A percentile compares a stretch with the other conserved stretches of the same genome.
phyloP scores from a whole-genome alignment of 1,284 basidiomycete genomes.

The Rugosomyces carneus region DNA sequence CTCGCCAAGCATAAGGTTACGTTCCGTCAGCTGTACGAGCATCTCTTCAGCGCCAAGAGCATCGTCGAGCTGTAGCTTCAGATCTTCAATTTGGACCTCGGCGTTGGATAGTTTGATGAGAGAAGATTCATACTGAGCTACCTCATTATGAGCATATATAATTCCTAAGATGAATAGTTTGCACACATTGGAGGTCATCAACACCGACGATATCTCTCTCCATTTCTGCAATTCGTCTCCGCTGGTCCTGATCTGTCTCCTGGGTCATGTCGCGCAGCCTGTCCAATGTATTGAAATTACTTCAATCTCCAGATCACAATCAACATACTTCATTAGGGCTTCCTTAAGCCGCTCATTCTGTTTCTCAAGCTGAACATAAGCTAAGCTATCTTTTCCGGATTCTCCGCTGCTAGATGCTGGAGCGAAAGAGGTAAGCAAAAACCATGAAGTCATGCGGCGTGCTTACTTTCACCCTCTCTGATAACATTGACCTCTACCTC shows the following conservation, averaged over 20 bases:
- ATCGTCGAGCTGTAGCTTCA: constrained; percentile 93
- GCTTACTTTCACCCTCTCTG: constrained; percentile 43
- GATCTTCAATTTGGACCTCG: constrained; percentile 87
- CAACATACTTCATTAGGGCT: constrained; percentile 73
- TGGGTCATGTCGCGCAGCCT: constrained; percentile 85
- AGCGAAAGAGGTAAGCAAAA: not conserved
- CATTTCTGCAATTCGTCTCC: constrained; percentile 77
- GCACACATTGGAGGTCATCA: constrained; percentile 66
- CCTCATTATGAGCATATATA: constrained; percentile 4
- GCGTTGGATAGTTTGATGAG: constrained; percentile 79
- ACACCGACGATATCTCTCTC: constrained; percentile 77
- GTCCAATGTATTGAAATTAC: constrained; percentile 7
- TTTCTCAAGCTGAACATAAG: constrained; percentile 90
- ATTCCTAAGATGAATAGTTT: not conserved
- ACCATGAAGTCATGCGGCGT: not conserved
- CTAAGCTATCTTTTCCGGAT: constrained; percentile 63
- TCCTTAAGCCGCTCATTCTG: constrained; percentile 96
- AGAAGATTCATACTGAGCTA: constrained; percentile 77
- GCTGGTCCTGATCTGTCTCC: constrained; percentile 84
- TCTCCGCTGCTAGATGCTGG: constrained; percentile 23
- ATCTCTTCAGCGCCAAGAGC: constrained; percentile 95
- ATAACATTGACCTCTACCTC: constrained; percentile 83
- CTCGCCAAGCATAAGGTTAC: constrained; percentile 88
- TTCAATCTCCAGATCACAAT: not conserved
- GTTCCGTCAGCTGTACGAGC: constrained; percentile 91